Conservation (phyloP, 306 rosid genomes). For the Prunus armeniaca region DNA sequence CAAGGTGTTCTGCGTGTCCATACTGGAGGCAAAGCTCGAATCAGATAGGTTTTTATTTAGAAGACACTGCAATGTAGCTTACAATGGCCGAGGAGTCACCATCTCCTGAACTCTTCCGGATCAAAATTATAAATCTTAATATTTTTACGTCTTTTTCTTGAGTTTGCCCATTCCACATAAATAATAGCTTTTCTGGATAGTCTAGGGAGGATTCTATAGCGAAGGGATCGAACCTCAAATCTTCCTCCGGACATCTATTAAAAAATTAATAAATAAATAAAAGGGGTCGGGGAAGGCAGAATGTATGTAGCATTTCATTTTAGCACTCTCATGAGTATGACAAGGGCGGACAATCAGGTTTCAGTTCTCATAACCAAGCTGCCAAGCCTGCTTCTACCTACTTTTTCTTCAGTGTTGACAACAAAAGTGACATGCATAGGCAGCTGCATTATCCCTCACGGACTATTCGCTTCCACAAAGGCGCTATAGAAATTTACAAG, state of each 20-base stretch:
- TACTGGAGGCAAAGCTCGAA: not conserved
- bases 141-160: not conserved
- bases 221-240: not conserved
- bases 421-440: not conserved
- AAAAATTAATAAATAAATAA: not conserved
- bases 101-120: constrained; percentile 8
- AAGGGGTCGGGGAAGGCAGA: not conserved
- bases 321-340: constrained; percentile 5
- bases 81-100: not conserved
- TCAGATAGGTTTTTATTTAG: not conserved
- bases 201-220: not conserved
- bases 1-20: too few species aligned
- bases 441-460: not conserved
- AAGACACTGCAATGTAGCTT: not conserved
- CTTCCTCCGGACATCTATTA: not conserved
- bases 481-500: not conserved
- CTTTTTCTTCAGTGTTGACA: not conserved
- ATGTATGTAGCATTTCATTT: not conserved
- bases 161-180: not conserved
- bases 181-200: not conserved
- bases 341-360: too few species aligned
- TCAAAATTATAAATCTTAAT: constrained; percentile 1
- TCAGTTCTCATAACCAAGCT: too few species aligned
- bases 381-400: not conserved
- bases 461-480: not conserved